Percentiles rank a stretch among this genome's conserved stretches.
These are phyloP conservation scores for Stachybotrys elegans DNA, from an alignment of 2,329 filamentous ascomycete genomes.

Conservation along the genomic window DNA sequence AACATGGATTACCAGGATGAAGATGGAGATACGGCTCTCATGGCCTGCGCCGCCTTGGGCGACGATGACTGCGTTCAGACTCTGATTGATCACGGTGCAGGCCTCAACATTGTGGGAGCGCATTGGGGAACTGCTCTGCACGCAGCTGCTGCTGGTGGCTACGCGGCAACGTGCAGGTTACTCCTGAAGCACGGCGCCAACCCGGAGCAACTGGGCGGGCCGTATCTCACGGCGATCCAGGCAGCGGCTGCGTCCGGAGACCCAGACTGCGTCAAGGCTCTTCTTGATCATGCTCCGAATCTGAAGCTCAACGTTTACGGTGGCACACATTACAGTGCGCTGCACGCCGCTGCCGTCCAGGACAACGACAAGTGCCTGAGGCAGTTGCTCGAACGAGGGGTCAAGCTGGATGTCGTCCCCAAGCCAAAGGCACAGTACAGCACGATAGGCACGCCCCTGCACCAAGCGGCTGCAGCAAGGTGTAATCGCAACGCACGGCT, in stretches of 20 bases:
- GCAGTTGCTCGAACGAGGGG: constrained; percentile 4
- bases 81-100: neutral
- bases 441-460: constrained; percentile 6
- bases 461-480: constrained; percentile 6
- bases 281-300: constrained; percentile 5
- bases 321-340: constrained; percentile 5
- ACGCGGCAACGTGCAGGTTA: constrained; percentile 3
- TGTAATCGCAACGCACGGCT: constrained; percentile 10
- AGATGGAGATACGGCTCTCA: neutral
- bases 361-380: constrained; percentile 8
- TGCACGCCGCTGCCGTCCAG: constrained; percentile 8
- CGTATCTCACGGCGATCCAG: constrained; percentile 7
- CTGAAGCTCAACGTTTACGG: constrained; percentile 8
- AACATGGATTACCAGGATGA: neutral
- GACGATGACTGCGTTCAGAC: neutral
- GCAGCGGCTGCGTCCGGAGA: constrained; percentile 7
- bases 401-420: constrained; percentile 5
- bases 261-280: constrained; percentile 5
- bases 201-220: constrained; percentile 3
- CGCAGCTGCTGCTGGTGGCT: constrained; percentile 6
- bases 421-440: neutral
- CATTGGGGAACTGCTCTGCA: constrained; percentile 3
- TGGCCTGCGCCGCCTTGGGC: neutral
- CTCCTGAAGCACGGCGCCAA: constrained; percentile 7
- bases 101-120: neutral